Percentiles rank a stretch among this genome's conserved stretches.
These are phyloP conservation scores for Mycena sanguinolenta DNA, from an alignment of 768 basidiomycete species.

Conservation along the genomic window DNA sequence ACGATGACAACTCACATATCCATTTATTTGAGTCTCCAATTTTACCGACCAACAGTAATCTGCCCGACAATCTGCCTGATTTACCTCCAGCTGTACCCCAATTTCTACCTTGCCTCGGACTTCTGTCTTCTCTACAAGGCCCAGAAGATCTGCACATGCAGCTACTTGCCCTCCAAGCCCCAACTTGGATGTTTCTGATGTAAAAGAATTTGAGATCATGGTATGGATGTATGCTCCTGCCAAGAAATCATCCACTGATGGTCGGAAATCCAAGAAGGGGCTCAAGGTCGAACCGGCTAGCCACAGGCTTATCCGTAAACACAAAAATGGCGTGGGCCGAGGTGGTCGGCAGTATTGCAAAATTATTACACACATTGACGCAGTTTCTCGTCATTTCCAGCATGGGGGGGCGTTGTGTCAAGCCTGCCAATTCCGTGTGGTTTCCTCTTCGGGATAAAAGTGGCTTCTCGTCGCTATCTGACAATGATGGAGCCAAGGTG, in stretches of 20 bases:
- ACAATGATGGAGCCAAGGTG: no score
- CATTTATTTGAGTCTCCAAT: not conserved
- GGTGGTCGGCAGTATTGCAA: not conserved
- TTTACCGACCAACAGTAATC: not conserved
- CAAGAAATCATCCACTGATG: not conserved
- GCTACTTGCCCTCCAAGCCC: not conserved
- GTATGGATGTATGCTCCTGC: not conserved
- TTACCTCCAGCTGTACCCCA: not conserved
- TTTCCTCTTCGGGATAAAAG: not conserved
- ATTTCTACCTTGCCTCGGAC: not conserved
- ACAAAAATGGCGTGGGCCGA: not conserved
- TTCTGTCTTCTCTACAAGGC: not conserved
- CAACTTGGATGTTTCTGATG: not conserved
- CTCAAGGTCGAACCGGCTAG: not conserved
- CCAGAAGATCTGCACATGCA: not conserved
- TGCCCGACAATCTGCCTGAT: not conserved
- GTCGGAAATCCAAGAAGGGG: not conserved
- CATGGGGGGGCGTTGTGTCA: not conserved
- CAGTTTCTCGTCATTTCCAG: not conserved
- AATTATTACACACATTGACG: not conserved
- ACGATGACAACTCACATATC: not conserved
- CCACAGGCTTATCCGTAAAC: not conserved
- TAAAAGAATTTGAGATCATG: not conserved
- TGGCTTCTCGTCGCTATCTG: not conserved
- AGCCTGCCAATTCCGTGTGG: not conserved